Base-by-base conservation (phyloP, 192 early-diverging fungal species). In the Phlyctochytrium planicorne region DNA sequence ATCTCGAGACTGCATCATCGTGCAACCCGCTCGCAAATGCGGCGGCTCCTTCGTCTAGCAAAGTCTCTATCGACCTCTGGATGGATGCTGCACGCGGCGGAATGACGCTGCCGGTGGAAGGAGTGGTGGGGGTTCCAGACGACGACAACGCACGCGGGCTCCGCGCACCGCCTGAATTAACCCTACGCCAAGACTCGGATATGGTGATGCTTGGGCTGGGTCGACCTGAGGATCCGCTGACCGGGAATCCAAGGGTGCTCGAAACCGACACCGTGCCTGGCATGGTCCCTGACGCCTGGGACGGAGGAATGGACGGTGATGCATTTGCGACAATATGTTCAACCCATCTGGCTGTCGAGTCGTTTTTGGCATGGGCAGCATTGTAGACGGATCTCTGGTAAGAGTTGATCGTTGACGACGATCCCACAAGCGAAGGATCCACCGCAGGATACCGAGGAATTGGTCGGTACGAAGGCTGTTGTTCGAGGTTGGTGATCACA, bases 31-130 rank as follows among this genome's bases (percentile, higher is more conserved):
- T 20, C 27, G 55, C 20, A 57, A 57, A 57, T 27, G 27, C 16
- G 14, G 55, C 27, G 55, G 55, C 55, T 10, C 55, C 55, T 57
- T 57, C 20, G 25, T 57, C 55, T 10, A 57, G 55, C 55, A 57
- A 25, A 20, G 40, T 20, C 40, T 47, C 40, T 6, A 20, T 47
- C 10, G 40, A 47, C 40, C 40, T 6, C 40, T 47, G 40, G 40
- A 47, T 47, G 10, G 40, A 47, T 20, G 40, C 40, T 47, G 40
- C 40, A 20, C 40, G 40, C 10, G 40, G 40, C 10, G 40, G 40
- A 20, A 47, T 47, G 40, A 47, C 20, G 40, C 40, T 47, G 10
- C 10, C 40, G 40, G 40, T 20, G 10, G 40, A 47, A 6, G 40
- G 20, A 6, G 40, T 14, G 40, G 40, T 47, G 40, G 20, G n/a